These are phyloP conservation scores for Nectriaceae sp. DNA, from an alignment of 2,329 filamentous ascomycete genomes.

Conservation along the genomic window DNA sequence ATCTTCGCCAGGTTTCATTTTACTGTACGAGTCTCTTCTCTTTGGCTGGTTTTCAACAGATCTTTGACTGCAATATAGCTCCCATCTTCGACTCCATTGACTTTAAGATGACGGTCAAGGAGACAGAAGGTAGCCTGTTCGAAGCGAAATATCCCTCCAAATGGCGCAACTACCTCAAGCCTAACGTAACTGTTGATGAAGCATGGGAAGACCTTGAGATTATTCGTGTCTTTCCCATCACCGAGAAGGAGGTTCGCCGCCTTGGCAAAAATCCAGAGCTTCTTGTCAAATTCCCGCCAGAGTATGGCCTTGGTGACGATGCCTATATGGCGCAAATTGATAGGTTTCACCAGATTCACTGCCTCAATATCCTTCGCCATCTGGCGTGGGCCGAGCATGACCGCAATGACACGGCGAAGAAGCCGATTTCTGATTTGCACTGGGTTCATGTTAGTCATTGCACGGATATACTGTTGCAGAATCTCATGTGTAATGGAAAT, in stretches of 20 bases:
- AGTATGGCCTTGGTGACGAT: slow-evolving; percentile 23
- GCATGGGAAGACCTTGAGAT: background rate
- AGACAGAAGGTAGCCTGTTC: background rate
- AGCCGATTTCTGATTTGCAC: slow-evolving; percentile 8
- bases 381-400: background rate
- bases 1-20: no score
- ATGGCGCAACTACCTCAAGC: background rate
- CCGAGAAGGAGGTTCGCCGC: background rate
- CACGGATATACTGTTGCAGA: slow-evolving; percentile 36
- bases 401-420: slow-evolving; percentile 1
- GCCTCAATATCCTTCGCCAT: slow-evolving; percentile 19
- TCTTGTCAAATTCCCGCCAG: background rate
- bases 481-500: slow-evolving; percentile 36
- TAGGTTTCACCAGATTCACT: slow-evolving; percentile 25
- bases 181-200: background rate
- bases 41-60: no score
- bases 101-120: background rate
- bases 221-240: background rate
- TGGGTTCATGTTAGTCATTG: slow-evolving; percentile 37
- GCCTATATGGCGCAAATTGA: slow-evolving; percentile 37
- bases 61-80: no score
- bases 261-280: background rate
- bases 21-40: no score
- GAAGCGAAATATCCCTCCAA: background rate
- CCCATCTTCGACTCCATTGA: background rate